Base-by-base conservation (phyloP, 257 asterid species). In the Ilex asprella region DNA sequence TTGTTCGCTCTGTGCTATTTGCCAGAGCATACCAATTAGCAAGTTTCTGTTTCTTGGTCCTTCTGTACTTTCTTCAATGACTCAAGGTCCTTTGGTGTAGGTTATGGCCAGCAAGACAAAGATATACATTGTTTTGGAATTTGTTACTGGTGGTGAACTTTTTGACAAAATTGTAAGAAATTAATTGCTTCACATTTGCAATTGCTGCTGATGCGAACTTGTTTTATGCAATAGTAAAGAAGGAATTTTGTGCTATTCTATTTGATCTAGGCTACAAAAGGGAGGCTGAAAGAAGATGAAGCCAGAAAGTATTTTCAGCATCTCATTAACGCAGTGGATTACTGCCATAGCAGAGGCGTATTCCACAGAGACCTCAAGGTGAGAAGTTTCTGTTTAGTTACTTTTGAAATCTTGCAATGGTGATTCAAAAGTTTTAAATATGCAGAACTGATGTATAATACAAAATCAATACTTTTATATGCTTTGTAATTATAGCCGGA, bases 91-190 rank as follows among this genome's bases (percentile, higher is more conserved):
- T 73, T n/a, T 57, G 60, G 3, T 76, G 78, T 75, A 91, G 98
- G 98, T 92, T 75, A 92, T 92, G 99, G 99, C 97, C 63, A 92
- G 97, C 91, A 92, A 85, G 84, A 76, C 91, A 12, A 92, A 92
- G 86, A 85, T 92, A 69, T 92, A 92, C 70, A 86, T 92, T 55
- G 95, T 89, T 44, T 78, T 92, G 79, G 99, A 92, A 70, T 92
- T 88, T 56, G 91, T 92, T 75, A 86, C 94, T 2, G 99, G 99
- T 59, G 99, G 99, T 39, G 99, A 92, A 83, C 95, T 89, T 61
- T 92, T 86, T 58, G 95, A 89, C 78, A 86, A 86, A 78, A 92
- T 92, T 70, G 98, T 91, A 81, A 58, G 90, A 62, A 41, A 5
- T 5, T 6, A n/a, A 10, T 46, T 51, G 9, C 39, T 51, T 64